Evolutionary conservation across 352 stramenopile species (phyloP).

Genomic region (Phytophthora kernoviae): DNA sequence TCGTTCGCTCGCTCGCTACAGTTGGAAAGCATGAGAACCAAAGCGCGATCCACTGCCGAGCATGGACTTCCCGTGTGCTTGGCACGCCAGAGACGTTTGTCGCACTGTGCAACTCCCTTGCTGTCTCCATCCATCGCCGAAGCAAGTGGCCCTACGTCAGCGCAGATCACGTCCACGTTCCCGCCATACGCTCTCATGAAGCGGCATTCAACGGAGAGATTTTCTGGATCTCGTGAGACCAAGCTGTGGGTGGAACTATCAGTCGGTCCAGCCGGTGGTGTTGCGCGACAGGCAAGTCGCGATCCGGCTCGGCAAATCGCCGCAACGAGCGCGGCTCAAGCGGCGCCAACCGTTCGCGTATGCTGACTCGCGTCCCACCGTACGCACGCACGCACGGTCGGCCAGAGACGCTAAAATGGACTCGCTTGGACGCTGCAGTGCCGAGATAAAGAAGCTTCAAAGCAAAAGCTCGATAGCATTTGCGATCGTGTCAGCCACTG

Average conservation of each 20-base stretch:
- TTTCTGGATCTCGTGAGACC: background rate
- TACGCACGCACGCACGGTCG: background rate
- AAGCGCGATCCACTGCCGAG: background rate
- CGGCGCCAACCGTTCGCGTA: background rate
- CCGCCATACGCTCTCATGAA: background rate
- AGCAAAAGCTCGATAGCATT: background rate
- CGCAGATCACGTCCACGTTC: conserved; percentile 3
- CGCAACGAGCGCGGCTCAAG: background rate
- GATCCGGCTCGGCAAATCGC: conserved; percentile 1
- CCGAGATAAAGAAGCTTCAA: background rate
- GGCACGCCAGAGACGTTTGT: background rate
- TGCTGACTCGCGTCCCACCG: background rate
- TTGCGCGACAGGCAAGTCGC: conserved; percentile 3
- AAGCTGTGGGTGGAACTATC: background rate
- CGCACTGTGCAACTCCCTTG: background rate
- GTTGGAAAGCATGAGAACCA: background rate
- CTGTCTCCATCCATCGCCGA: too few species aligned
- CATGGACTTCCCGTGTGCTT: background rate
- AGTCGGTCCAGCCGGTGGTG: background rate
- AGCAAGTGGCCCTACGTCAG: background rate
- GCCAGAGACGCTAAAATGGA: conserved; percentile 1
- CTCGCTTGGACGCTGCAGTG: background rate
- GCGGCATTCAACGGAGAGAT: background rate
- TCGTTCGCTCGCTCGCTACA: too few species aligned
- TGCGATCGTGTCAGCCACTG: background rate